Conservation (phyloP, 345 rosid genomes). For the Populus pruinosa region DNA sequence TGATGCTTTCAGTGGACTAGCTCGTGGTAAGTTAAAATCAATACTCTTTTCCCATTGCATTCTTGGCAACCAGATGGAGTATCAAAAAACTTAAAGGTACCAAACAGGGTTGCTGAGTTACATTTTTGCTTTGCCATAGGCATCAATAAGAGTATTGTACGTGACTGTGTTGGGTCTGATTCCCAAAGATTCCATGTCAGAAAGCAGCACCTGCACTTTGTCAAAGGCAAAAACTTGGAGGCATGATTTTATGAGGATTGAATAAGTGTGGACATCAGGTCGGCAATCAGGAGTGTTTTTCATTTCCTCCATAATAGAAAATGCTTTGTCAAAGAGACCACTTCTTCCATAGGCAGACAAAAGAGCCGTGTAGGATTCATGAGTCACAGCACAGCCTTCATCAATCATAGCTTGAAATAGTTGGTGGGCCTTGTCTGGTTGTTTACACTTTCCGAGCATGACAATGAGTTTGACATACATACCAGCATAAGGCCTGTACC, state of each 20-base stretch:
- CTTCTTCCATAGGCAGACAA: slow-evolving; percentile 82
- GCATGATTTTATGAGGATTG: slow-evolving; percentile 89
- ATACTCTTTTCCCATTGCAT: neutral
- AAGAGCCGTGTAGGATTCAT: slow-evolving; percentile 72
- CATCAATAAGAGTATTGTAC: slow-evolving; percentile 79
- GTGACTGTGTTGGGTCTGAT: slow-evolving; percentile 74
- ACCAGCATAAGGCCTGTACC: slow-evolving; percentile 71
- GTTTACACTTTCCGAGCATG: slow-evolving; percentile 92
- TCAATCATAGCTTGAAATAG: slow-evolving; percentile 69
- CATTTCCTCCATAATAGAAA: slow-evolving; percentile 66
- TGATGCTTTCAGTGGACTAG: neutral
- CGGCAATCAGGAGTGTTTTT: slow-evolving; percentile 57
- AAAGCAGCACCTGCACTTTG: slow-evolving; percentile 54
- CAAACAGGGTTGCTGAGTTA: slow-evolving; percentile 19
- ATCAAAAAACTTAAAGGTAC: slow-evolving; percentile 5
- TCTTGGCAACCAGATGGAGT: slow-evolving; percentile 18
- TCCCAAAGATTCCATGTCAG: slow-evolving; percentile 68
- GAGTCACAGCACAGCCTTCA: slow-evolving; percentile 68
- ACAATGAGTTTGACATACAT: slow-evolving; percentile 73
- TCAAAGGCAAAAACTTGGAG: slow-evolving; percentile 70
- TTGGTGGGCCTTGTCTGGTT: slow-evolving; percentile 72
- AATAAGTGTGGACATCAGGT: slow-evolving; percentile 87
- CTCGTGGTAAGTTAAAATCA: neutral
- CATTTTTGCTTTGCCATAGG: slow-evolving; percentile 84
- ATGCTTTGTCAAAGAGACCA: slow-evolving; percentile 61